Evolutionary conservation across 805 yeast genomes (phyloP), one percentile per base, ranked within the genome.

Genomic region (Ogataea zsoltii): DNA sequence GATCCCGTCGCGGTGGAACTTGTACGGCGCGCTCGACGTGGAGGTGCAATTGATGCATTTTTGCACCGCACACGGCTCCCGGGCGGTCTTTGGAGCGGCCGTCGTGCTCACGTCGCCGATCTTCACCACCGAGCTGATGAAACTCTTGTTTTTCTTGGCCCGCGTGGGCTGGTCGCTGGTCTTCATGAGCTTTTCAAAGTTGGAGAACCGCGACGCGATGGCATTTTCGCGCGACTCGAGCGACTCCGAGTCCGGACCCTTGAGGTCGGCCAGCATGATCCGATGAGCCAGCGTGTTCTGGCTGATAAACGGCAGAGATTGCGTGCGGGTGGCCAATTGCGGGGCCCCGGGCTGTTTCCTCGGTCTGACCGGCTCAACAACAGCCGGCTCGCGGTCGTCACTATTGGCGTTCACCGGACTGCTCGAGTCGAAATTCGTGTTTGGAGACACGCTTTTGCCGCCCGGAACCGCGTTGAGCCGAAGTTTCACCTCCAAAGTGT

Each of bases 401-500:
- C 7, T 6, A 21, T 21, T 5, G 25, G 9, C 25, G 9, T 21
- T 39, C 9, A 7, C 28, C 23, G 12, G 39, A 34, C 33, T 17
- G 33, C 40, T 18, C 40, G 4, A 47, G 47, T 17, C 48, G 55
- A 18, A 32, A 48, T 32, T 46, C 55, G 9, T 31, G 46, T 7
- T 45, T 26, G 33, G 18, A 38, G 44, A 28, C 13, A 13, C 31
- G 31, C 11, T 11, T 28, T 28, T 11, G 6, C 3, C 14, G 41
- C 30, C 44, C 39, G 38, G 40, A 7, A 60, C 53, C 3, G 57
- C 52, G 39, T 50, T 74, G 72, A 82, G 69, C 51, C 77, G 75
- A 42, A 82, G 62, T 49, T 80, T 69, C 31, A 82, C 72, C 61
- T 82, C 87, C 41, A 82, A 62, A 2, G 85, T 82, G 48, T 79